Evolutionary conservation across 805 yeast genomes (phyloP).

Genomic region (Hanseniaspora jakobsenii): DNA sequence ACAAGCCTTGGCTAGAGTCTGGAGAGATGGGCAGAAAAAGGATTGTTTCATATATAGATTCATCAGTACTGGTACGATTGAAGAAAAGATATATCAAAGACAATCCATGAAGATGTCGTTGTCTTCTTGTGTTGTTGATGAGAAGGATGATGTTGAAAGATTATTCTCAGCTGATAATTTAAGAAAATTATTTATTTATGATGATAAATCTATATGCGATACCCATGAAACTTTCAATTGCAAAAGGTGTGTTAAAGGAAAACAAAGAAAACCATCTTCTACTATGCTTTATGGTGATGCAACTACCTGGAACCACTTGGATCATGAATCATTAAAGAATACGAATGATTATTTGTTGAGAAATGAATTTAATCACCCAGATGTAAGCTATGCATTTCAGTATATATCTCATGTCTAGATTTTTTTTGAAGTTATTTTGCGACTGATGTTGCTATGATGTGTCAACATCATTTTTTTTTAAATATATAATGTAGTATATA

Average conservation of each 20-base stretch:
- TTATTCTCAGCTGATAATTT: conserved; percentile 74
- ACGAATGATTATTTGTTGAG: conserved; percentile 69
- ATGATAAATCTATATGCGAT: conserved; percentile 60
- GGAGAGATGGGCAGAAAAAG: conserved; percentile 98
- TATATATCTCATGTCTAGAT: conserved; percentile 60
- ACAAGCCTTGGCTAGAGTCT: conserved; percentile 92
- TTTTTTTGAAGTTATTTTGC: not conserved
- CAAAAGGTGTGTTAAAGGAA: conserved; percentile 57
- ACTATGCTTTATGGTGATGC: conserved; percentile 97
- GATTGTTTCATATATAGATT: conserved; percentile 91
- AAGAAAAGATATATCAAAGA: conserved; percentile 89
- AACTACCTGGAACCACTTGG: conserved; percentile 90
- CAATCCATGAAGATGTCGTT: conserved; percentile 88
- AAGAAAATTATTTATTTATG: conserved; percentile 60
- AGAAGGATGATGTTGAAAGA: conserved; percentile 87
- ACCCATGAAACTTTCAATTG: conserved; percentile 90
- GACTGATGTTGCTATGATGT: not conserved
- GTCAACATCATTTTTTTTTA: not conserved
- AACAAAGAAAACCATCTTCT: conserved; percentile 52
- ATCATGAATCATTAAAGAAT: conserved; percentile 43
- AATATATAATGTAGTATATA: too few species aligned
- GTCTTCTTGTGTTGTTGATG: conserved; percentile 94
- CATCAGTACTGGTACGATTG: conserved; percentile 88
- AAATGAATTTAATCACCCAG: conserved; percentile 57
- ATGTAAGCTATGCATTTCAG: conserved; percentile 80